phyloP scores from a whole-genome alignment of 2,329 filamentous ascomycete species.

The Pseudogymnoascus sp. region DNA sequence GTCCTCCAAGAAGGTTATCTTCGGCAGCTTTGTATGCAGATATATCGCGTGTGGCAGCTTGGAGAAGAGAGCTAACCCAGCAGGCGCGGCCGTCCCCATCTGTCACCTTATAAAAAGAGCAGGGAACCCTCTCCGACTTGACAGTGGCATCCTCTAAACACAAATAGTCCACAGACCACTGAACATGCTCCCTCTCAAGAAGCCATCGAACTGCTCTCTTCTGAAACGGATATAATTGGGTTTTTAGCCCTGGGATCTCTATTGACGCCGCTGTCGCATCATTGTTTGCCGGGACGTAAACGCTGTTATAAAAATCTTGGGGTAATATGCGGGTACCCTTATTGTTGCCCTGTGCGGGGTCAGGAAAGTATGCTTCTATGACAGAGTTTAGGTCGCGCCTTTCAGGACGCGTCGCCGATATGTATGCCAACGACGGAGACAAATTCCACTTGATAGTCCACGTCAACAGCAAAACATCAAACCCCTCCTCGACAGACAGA shows the following conservation, averaged over 20 bases:
- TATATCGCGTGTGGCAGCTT: conserved; percentile 47
- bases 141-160: neutral
- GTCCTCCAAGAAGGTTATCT: conserved; percentile 42
- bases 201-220: conserved; percentile 64
- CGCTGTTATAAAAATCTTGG: conserved; percentile 61
- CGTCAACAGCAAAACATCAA: conserved; percentile 20
- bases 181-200: conserved; percentile 55
- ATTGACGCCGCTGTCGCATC: conserved; percentile 35
- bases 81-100: conserved; percentile 42
- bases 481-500: conserved; percentile 17
- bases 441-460: conserved; percentile 27
- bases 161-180: conserved; percentile 31
- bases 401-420: conserved; percentile 16
- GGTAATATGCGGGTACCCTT: conserved; percentile 33
- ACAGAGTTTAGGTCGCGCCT: conserved; percentile 22
- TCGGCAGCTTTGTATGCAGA: conserved; percentile 33
- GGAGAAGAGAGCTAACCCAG: conserved; percentile 57
- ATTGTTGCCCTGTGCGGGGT: conserved; percentile 14
- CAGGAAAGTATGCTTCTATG: conserved; percentile 23
- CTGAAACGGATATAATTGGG: conserved; percentile 64
- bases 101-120: conserved; percentile 36
- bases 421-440: conserved; percentile 21
- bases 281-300: conserved; percentile 49
- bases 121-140: neutral
- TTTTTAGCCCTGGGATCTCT: conserved; percentile 37